Base-by-base conservation (phyloP, 1,139 yeast genomes). In the Suhomyces bribrorum region DNA sequence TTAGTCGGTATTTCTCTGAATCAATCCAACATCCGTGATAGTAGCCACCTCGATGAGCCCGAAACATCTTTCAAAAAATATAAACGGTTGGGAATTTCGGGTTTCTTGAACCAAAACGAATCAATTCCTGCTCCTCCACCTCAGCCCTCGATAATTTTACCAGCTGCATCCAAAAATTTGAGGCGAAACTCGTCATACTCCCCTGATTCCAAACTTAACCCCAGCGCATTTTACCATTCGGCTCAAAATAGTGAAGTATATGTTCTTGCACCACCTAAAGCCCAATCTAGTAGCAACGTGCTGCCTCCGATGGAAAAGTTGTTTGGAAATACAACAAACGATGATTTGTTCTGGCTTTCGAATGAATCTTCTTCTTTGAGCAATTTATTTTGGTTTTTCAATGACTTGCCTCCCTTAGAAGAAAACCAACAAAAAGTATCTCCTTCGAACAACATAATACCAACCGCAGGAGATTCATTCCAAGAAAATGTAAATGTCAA, bases 281-380 rank as follows among this genome's bases (percentile, higher is more conserved):
- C 8, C 6, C 5, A 20, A n/a, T 20, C 23, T 4, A 20, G 11
- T 8, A 20, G 11, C 8, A 26, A 28, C 5, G 31, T 28, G 3
- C 31, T 28, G 31, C 31, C 31, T 28, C 31, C 31, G 5, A 9
- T 28, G 5, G 31, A 28, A 3, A 22, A 28, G 7, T 7, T 28
- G 5, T 16, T 28, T 16, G 23, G 14, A n/a, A 28, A 28, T 13
- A 22, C 23, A 11, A 14, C 2, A 14, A 26, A 26, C 14, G 31
- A 28, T 6, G 31, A 28, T 9, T 28, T 28, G 23, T 16, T 16
- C 16, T 28, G 31, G 31, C 14, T 28, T 7, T 28, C 23, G 7
- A 28, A 28, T 12, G 31, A 28, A 7, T 28, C 31, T 15, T 28
- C 31, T 11, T 28, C 31, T 9, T 28, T 16, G 23, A 28, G 31